Evolutionary conservation across 139 green algal genomes (phyloP).

Genomic region (Trebouxia sp.): DNA sequence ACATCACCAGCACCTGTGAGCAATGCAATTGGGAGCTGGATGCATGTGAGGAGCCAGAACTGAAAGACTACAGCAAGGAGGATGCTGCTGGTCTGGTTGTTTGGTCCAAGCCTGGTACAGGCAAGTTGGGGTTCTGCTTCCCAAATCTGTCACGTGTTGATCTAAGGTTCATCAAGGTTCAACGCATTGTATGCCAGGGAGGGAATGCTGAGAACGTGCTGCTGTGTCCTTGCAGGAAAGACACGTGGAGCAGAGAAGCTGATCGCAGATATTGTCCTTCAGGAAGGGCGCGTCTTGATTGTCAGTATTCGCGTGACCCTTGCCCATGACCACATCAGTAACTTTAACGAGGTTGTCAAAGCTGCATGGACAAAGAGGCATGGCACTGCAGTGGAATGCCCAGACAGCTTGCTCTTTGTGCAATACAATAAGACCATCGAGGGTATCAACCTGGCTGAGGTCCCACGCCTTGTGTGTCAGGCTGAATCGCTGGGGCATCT

Average conservation of each 20-base stretch:
- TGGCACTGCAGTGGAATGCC: constrained; percentile 5
- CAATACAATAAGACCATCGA: constrained; percentile 21
- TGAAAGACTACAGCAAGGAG: constrained; percentile 26
- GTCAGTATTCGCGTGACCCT: constrained; percentile 19
- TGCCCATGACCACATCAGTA: constrained; percentile 25
- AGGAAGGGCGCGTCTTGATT: constrained; percentile 20
- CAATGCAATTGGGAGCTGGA: constrained; percentile 24
- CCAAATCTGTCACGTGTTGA: constrained; percentile 11
- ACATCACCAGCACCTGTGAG: constrained; percentile 22
- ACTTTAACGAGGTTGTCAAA: constrained; percentile 3
- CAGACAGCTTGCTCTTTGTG: constrained; percentile 24
- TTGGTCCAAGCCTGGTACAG: constrained; percentile 28
- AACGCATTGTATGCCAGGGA: constrained; percentile 22
- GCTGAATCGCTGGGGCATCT: constrained; percentile 16
- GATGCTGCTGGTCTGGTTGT: constrained; percentile 20
- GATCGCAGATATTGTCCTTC: constrained; percentile 24
- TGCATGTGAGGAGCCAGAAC: constrained; percentile 15
- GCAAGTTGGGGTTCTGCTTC: constrained; percentile 17
- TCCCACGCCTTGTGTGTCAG: constrained; percentile 25
- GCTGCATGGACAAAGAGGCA: constrained; percentile 20
- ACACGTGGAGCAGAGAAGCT: constrained; percentile 27
- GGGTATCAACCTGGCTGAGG: constrained; percentile 18
- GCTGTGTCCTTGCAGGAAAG: constrained; percentile 22
- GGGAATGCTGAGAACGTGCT: not conserved
- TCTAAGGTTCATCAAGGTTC: constrained; percentile 23